Conservation (phyloP, 371 early-diverging fungal species). For the Mucor racemosus region DNA sequence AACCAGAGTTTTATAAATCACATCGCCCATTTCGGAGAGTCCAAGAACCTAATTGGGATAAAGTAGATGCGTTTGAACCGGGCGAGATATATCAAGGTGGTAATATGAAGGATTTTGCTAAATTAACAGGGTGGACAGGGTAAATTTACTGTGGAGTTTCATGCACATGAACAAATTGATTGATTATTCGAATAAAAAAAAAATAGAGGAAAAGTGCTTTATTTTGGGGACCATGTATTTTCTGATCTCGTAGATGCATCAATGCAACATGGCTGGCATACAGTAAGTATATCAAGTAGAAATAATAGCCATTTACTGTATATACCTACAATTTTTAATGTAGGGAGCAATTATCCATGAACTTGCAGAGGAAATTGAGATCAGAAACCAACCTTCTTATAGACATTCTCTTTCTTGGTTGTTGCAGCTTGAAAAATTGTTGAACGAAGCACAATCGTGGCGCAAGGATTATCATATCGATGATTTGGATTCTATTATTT, state of each 20-base stretch:
- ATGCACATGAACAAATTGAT: too few species aligned
- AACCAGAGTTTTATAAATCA: constrained; percentile 66
- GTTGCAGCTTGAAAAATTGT: constrained; percentile 56
- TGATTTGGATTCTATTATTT: constrained; percentile 46
- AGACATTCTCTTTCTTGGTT: constrained; percentile 59
- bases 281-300: constrained; percentile 26
- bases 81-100: constrained; percentile 71
- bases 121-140: constrained; percentile 63
- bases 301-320: too few species aligned
- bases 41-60: constrained; percentile 54
- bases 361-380: constrained; percentile 60
- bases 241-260: constrained; percentile 71
- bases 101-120: constrained; percentile 60
- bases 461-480: constrained; percentile 31
- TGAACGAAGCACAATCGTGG: constrained; percentile 61
- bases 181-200: neutral
- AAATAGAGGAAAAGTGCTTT: constrained; percentile 61
- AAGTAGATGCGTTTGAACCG: constrained; percentile 55
- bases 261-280: constrained; percentile 73
- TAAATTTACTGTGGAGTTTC: neutral
- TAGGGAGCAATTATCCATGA: constrained; percentile 70
- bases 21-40: constrained; percentile 62
- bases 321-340: neutral
- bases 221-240: constrained; percentile 74
- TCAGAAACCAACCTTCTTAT: constrained; percentile 56